A percentile compares a stretch with the other conserved stretches of the same genome.
These are phyloP conservation scores for Amorphotheca resinae DNA, from an alignment of 495 filamentous ascomycete species.

Conservation along the genomic window DNA sequence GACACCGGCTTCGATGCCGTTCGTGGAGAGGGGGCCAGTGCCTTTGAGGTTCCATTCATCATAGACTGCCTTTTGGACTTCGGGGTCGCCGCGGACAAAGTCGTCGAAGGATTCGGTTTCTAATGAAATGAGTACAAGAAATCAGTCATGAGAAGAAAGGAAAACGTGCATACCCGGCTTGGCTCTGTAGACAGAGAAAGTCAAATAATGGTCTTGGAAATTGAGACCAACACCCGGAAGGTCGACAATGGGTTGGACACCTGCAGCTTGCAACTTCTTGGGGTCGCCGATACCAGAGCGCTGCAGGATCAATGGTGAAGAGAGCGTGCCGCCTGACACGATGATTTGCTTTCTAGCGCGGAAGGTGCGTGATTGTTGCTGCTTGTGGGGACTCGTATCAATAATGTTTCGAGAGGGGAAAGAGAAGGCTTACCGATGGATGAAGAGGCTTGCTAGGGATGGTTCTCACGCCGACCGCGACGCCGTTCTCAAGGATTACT, in stretches of 20 bases:
- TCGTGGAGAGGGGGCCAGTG: conserved; percentile 69
- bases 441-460: conserved; percentile 42
- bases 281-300: conserved; percentile 43
- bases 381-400: conserved; percentile 27
- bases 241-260: conserved; percentile 57
- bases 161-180: conserved; percentile 39
- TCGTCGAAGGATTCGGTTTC: conserved; percentile 68
- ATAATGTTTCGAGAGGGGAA: conserved; percentile 23
- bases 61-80: conserved; percentile 54
- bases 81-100: conserved; percentile 61
- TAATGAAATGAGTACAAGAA: not conserved
- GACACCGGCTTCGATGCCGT: conserved; percentile 74
- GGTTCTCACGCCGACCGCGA: conserved; percentile 49
- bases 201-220: conserved; percentile 80
- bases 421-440: conserved; percentile 21
- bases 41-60: conserved; percentile 72
- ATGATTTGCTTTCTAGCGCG: conserved; percentile 67
- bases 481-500: conserved; percentile 59
- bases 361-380: conserved; percentile 43
- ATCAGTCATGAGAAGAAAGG: not conserved
- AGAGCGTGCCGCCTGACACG: conserved; percentile 67
- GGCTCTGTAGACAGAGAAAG: conserved; percentile 61
- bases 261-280: conserved; percentile 48
- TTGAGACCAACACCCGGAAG: conserved; percentile 50
- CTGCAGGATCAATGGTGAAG: conserved; percentile 67